Evolutionary conservation across 1,139 yeast genomes (phyloP).

Genomic region (Blastobotrys petasosporus): DNA sequence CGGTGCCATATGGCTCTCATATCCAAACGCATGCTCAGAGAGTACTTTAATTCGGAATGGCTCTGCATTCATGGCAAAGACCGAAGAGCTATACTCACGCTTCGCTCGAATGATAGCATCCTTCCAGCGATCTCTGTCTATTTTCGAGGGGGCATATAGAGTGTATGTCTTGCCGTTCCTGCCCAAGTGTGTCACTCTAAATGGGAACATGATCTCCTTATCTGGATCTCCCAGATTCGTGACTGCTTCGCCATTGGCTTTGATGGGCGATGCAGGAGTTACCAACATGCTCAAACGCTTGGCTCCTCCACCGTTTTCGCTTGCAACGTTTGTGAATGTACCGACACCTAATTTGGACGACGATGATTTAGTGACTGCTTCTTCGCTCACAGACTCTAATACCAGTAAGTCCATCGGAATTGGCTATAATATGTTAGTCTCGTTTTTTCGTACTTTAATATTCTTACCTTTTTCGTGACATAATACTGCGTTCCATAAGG

Average conservation of each 20-base stretch:
- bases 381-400: constrained; percentile 32
- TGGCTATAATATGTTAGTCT: constrained; percentile 26
- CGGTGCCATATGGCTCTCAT: constrained; percentile 51
- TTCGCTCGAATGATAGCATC: constrained; percentile 51
- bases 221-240: constrained; percentile 23
- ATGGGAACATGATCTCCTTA: constrained; percentile 37
- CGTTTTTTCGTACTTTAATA: constrained; percentile 3
- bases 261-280: constrained; percentile 10
- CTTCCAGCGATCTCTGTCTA: constrained; percentile 60
- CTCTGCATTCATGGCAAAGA: constrained; percentile 40
- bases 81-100: constrained; percentile 43
- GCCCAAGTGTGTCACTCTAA: constrained; percentile 47
- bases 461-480: constrained; percentile 29
- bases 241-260: constrained; percentile 14
- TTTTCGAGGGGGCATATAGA: constrained; percentile 48
- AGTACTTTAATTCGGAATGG: constrained; percentile 52
- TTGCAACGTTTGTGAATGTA: constrained; percentile 23
- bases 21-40: constrained; percentile 59
- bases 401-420: constrained; percentile 38
- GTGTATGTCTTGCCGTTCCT: constrained; percentile 48
- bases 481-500: constrained; percentile 30
- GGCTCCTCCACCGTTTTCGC: constrained; percentile 9
- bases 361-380: constrained; percentile 31
- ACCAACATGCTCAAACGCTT: constrained; percentile 10
- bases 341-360: constrained; percentile 29